phyloP scores from a whole-genome alignment of 768 basidiomycete species.

The Lactarius tabidus region DNA sequence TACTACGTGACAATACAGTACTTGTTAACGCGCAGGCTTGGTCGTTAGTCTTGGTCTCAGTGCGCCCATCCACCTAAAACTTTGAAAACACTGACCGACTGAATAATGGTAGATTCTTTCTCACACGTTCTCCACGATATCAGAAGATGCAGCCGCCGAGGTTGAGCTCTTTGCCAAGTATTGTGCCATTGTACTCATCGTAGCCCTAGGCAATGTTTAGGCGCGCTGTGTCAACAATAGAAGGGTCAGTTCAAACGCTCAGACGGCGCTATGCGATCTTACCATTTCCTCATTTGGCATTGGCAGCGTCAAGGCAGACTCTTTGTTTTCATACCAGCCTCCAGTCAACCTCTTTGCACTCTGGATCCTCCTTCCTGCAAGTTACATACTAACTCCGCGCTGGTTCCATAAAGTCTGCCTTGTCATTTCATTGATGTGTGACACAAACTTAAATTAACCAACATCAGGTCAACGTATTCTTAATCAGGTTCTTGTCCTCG shows the following conservation, averaged over 20 bases:
- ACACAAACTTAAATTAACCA: slow-evolving; percentile 17
- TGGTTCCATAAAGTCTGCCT: slow-evolving; percentile 92
- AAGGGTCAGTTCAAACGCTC: slow-evolving; percentile 54
- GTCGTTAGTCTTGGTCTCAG: slow-evolving; percentile 20
- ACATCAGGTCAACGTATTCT: slow-evolving; percentile 74
- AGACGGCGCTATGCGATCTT: background rate
- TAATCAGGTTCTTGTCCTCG: slow-evolving; percentile 57
- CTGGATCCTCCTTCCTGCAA: slow-evolving; percentile 80
- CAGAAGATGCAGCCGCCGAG: slow-evolving; percentile 89
- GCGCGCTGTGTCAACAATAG: slow-evolving; percentile 88
- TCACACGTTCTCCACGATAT: slow-evolving; percentile 92
- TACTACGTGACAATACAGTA: background rate
- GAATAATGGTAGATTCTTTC: slow-evolving; percentile 68
- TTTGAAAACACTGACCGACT: background rate
- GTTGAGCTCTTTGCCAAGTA: slow-evolving; percentile 36
- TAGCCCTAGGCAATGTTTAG: slow-evolving; percentile 81
- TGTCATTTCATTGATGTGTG: slow-evolving; percentile 1
- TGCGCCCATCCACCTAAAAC: background rate
- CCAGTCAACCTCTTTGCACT: slow-evolving; percentile 89
- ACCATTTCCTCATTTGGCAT: slow-evolving; percentile 26
- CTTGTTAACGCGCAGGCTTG: slow-evolving; percentile 2
- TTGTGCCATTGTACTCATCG: slow-evolving; percentile 6
- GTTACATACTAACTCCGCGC: slow-evolving; percentile 81
- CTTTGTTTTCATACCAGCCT: slow-evolving; percentile 89
- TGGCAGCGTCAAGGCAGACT: slow-evolving; percentile 81